Evolutionary conservation across 345 rosid species (phyloP).

Genomic region (Pelargonium nanum): DNA sequence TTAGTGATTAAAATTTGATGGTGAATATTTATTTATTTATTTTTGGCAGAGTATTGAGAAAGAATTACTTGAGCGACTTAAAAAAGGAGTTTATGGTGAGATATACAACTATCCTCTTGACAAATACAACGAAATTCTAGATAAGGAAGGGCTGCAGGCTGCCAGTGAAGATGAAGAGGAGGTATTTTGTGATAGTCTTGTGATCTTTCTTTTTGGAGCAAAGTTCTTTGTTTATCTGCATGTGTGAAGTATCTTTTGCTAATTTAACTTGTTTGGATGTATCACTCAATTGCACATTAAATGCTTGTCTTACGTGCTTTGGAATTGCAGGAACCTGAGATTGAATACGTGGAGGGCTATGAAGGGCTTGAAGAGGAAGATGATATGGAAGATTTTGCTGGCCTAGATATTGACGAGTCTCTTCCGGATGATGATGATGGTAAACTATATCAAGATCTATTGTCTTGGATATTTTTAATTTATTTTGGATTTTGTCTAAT

Average conservation of each 20-base stretch:
- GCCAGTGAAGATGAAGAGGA: conserved; percentile 34
- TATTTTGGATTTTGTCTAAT: neutral
- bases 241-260: neutral
- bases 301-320: conserved; percentile 2
- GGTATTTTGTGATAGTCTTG: conserved; percentile 22
- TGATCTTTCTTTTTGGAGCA: neutral
- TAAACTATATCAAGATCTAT: conserved; percentile 8
- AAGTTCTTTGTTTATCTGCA: neutral
- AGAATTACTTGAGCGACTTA: conserved; percentile 72
- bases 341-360: conserved; percentile 72
- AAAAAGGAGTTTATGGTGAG: conserved; percentile 55
- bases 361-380: conserved; percentile 78
- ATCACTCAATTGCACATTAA: neutral
- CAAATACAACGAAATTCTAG: conserved; percentile 41
- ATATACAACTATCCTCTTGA: conserved; percentile 55
- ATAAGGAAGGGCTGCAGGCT: conserved; percentile 23
- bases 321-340: conserved; percentile 45
- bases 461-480: neutral
- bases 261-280: neutral
- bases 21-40: neutral
- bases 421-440: conserved; percentile 28
- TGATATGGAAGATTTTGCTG: conserved; percentile 79
- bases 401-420: conserved; percentile 22
- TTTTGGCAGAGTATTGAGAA: conserved; percentile 64
- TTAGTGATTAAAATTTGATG: conserved; percentile 3